Percentiles rank a stretch among this genome's conserved stretches.
Conservation (phyloP, 1,284 basidiomycete genomes). For the Sporisorium sorghi region DNA sequence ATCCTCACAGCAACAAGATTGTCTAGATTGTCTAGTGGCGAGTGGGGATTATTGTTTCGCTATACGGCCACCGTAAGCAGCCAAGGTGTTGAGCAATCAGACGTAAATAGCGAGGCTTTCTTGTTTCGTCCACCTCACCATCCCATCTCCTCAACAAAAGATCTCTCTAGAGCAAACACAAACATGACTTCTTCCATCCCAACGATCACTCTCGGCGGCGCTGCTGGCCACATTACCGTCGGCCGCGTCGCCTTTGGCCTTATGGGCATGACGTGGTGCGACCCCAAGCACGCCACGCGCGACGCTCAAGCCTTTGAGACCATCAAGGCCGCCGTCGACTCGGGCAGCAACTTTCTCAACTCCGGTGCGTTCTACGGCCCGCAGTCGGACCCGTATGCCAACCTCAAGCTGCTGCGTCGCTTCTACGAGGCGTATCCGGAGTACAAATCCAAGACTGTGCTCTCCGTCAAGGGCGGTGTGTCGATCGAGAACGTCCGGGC, state of each 20-base stretch:
- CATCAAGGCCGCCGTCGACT: conserved; percentile 75
- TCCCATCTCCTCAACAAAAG: not conserved
- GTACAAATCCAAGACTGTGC: conserved; percentile 73
- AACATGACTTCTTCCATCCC: conserved; percentile 59
- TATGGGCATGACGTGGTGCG: conserved; percentile 60
- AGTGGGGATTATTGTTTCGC: no score
- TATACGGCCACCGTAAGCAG: no score
- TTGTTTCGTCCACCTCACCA: not conserved
- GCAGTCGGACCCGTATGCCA: conserved; percentile 66
- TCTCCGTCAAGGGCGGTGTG: conserved; percentile 73
- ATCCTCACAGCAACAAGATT: no score
- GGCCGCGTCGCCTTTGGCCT: conserved; percentile 59
- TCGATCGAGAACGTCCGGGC: conserved; percentile 24
- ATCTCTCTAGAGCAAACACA: no score
- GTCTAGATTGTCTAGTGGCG: no score
- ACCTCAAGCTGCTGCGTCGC: conserved; percentile 71
- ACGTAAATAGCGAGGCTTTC: not conserved
- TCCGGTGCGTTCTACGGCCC: conserved; percentile 72
- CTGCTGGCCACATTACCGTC: conserved; percentile 39
- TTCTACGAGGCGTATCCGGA: conserved; percentile 74
- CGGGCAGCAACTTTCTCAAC: conserved; percentile 72
- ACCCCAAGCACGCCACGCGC: conserved; percentile 59
- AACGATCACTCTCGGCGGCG: conserved; percentile 49
- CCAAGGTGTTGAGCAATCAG: no score
- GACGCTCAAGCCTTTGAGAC: conserved; percentile 76